These are phyloP conservation scores for Periconia sp. DNA, from an alignment of 2,329 filamentous ascomycete species.

Conservation along the genomic window DNA sequence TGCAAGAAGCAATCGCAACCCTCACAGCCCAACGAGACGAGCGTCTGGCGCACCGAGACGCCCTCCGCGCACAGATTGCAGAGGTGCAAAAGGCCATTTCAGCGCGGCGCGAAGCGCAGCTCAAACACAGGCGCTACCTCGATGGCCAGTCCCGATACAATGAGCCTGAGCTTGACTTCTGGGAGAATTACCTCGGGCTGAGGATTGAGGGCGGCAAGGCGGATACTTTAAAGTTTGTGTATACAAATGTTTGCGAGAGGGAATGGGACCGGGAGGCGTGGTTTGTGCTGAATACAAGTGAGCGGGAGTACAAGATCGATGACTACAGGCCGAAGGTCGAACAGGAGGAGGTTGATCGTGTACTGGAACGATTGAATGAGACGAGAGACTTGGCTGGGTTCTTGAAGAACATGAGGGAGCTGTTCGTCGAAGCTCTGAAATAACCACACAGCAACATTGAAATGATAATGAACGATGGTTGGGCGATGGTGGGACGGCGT, in stretches of 20 bases:
- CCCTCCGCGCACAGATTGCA: constrained; percentile 59
- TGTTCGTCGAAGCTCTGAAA: constrained; percentile 65
- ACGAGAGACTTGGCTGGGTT: constrained; percentile 70
- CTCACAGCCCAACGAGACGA: constrained; percentile 59
- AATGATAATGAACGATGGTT: no score
- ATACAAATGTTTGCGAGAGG: constrained; percentile 80
- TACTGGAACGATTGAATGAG: constrained; percentile 81
- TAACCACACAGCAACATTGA: constrained; percentile 5
- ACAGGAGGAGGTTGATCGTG: constrained; percentile 72
- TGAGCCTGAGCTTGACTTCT: constrained; percentile 90
- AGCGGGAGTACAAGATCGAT: constrained; percentile 81
- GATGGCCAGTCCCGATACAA: constrained; percentile 87
- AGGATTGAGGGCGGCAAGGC: constrained; percentile 85
- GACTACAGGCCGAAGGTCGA: constrained; percentile 83
- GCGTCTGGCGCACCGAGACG: constrained; percentile 57
- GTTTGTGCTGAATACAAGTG: constrained; percentile 85
- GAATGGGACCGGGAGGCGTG: constrained; percentile 88
- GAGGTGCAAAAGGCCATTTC: constrained; percentile 72
- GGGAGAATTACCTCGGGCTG: constrained; percentile 87
- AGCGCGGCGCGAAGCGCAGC: constrained; percentile 68
- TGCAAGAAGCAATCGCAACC: constrained; percentile 61
- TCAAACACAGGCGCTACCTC: constrained; percentile 70
- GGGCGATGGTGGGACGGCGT: no score
- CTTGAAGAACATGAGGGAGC: constrained; percentile 78
- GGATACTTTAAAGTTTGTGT: constrained; percentile 88